Conservation (phyloP, 495 filamentous ascomycete genomes). For the Chlorociboria aeruginascens region DNA sequence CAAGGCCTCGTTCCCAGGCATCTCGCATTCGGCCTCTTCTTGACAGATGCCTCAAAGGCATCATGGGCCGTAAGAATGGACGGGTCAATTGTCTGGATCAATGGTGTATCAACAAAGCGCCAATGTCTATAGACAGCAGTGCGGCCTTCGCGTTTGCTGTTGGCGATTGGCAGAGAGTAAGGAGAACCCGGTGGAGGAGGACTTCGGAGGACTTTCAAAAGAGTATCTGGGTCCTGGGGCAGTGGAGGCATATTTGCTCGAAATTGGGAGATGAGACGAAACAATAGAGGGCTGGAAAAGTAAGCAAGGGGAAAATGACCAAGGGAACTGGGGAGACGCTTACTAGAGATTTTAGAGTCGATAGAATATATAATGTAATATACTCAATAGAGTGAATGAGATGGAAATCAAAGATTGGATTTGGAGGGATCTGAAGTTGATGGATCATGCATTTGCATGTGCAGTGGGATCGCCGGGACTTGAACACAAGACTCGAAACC, state of each 20-base stretch:
- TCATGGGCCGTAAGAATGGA: conserved; percentile 64
- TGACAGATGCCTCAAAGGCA: conserved; percentile 59
- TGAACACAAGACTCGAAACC: too few species aligned
- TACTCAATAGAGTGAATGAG: too few species aligned
- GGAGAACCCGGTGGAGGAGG: conserved; percentile 29
- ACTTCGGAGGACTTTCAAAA: neutral
- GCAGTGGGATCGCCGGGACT: too few species aligned
- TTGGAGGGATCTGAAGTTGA: too few species aligned
- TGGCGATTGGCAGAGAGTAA: conserved; percentile 58
- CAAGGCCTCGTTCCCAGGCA: conserved; percentile 79
- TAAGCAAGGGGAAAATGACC: neutral
- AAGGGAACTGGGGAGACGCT: neutral
- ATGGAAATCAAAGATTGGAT: too few species aligned
- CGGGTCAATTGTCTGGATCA: conserved; percentile 66
- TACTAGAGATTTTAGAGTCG: too few species aligned
- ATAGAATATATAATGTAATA: too few species aligned
- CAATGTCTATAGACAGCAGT: conserved; percentile 75
- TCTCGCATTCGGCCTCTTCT: conserved; percentile 39
- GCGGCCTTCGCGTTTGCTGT: conserved; percentile 59
- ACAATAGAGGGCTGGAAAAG: neutral
- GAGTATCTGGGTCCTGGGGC: conserved; percentile 3
- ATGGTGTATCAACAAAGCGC: conserved; percentile 52
- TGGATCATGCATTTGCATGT: too few species aligned
- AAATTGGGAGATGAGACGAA: neutral
- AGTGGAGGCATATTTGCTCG: conserved; percentile 7